Conservation (phyloP, 2,329 filamentous ascomycete genomes). For the Helotiales sp. region DNA sequence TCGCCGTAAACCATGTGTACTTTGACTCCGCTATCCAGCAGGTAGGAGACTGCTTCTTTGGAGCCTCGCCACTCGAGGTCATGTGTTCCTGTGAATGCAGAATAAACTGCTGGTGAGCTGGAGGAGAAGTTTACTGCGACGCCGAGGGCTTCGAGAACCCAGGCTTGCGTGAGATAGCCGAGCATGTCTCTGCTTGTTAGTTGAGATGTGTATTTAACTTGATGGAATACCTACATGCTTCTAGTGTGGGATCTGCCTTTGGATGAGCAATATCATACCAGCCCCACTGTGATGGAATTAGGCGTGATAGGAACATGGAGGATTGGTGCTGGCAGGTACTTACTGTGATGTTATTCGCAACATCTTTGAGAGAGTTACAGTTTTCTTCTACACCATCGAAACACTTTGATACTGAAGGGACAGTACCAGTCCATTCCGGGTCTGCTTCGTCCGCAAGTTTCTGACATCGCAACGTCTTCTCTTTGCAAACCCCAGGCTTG, state of each 20-base stretch:
- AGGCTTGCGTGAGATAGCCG: slow-evolving; percentile 29
- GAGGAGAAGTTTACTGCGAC: slow-evolving; percentile 62
- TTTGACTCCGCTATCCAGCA: slow-evolving; percentile 65
- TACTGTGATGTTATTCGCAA: neutral
- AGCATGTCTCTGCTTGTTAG: neutral
- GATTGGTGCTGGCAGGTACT: neutral
- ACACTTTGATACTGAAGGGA: neutral
- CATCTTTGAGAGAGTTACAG: slow-evolving; percentile 32
- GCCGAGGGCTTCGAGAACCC: slow-evolving; percentile 61
- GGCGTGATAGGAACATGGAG: too few species aligned
- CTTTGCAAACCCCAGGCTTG: slow-evolving; percentile 54
- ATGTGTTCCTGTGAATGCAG: slow-evolving; percentile 51
- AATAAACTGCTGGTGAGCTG: slow-evolving; percentile 49
- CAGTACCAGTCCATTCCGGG: slow-evolving; percentile 46
- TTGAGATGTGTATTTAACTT: neutral
- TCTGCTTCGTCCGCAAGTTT: slow-evolving; percentile 52
- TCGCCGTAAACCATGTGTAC: slow-evolving; percentile 72
- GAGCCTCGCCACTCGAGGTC: slow-evolving; percentile 67
- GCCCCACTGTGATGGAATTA: neutral
- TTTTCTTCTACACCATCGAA: neutral
- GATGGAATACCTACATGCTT: neutral
- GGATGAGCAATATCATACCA: slow-evolving; percentile 37
- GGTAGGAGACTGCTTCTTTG: slow-evolving; percentile 59
- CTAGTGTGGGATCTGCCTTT: slow-evolving; percentile 17
- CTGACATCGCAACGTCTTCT: slow-evolving; percentile 55